Conservation (phyloP, 2,329 filamentous ascomycete genomes). For the Calonectria honghensis region DNA sequence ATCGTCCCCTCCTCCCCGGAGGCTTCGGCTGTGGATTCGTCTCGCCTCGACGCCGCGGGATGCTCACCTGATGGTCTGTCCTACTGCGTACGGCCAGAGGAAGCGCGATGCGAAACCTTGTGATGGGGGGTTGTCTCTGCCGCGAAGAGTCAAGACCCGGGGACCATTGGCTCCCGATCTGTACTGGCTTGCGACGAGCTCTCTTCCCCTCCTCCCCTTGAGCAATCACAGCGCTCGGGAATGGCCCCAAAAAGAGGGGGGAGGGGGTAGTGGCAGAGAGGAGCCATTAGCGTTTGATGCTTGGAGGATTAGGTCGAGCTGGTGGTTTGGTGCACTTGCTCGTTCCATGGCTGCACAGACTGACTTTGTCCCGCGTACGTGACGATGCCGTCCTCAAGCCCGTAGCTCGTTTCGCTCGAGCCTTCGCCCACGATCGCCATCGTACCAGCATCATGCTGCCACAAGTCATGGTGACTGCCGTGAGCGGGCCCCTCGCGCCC, state of each 20-base stretch:
- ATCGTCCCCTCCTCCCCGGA: conserved; percentile 48
- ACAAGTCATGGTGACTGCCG: conserved; percentile 47
- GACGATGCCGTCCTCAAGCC: background rate
- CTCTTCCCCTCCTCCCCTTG: conserved; percentile 30
- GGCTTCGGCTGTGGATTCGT: conserved; percentile 53
- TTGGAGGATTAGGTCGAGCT: conserved; percentile 13
- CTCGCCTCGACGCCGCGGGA: conserved; percentile 42
- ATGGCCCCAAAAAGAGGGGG: conserved; percentile 2
- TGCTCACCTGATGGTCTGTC: conserved; percentile 54
- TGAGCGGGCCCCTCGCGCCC: conserved; percentile 37
- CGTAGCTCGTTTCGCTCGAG: conserved; percentile 10
- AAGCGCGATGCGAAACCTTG: conserved; percentile 53
- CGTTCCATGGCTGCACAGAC: conserved; percentile 21
- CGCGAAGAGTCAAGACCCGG: conserved; percentile 24
- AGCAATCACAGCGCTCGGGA: conserved; percentile 1
- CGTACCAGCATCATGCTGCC: conserved; percentile 53
- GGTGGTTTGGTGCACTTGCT: background rate
- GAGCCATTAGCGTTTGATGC: conserved; percentile 29
- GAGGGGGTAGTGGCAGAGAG: background rate
- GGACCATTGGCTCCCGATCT: conserved; percentile 40
- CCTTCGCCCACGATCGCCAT: conserved; percentile 36
- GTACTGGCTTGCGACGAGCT: conserved; percentile 26
- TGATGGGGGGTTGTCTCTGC: conserved; percentile 42
- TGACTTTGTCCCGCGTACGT: conserved; percentile 16
- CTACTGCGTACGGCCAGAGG: conserved; percentile 29